Percentiles rank a stretch among this genome's conserved stretches.
These are phyloP conservation scores for Phellopilus nigrolimitatus DNA, from an alignment of 1,284 basidiomycete species.

Conservation along the genomic window DNA sequence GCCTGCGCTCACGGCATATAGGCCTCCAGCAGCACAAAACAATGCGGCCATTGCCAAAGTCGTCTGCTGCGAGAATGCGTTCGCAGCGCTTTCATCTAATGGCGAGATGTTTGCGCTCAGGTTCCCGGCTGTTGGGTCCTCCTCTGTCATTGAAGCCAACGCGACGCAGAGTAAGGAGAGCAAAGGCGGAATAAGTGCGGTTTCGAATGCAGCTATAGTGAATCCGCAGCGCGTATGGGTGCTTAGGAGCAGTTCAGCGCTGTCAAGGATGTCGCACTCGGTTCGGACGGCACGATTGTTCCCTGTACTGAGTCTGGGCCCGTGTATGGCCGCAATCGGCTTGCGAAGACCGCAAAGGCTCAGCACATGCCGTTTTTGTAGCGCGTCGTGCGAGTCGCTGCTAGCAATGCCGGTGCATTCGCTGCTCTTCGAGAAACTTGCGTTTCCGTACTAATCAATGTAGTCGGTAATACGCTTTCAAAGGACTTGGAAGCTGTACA, in stretches of 20 bases:
- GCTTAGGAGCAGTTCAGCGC: conserved; percentile 79
- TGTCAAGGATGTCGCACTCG: conserved; percentile 86
- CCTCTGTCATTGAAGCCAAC: conserved; percentile 32
- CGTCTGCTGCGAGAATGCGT: conserved; percentile 73
- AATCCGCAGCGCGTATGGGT: conserved; percentile 93
- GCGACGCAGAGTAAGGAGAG: conserved; percentile 27
- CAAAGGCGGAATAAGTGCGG: too few relatives aligned
- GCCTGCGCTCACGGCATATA: conserved; percentile 70
- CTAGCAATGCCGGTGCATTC: conserved; percentile 87
- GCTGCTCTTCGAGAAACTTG: conserved; percentile 82
- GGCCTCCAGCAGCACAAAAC: conserved; percentile 69
- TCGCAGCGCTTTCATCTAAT: conserved; percentile 81
- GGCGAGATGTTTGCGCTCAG: conserved; percentile 93
- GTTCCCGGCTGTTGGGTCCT: conserved; percentile 40
- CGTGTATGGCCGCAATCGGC: conserved; percentile 80
- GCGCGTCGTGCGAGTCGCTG: conserved; percentile 78
- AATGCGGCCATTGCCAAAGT: conserved; percentile 79
- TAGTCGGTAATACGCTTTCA: conserved; percentile 57
- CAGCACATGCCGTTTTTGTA: conserved; percentile 80
- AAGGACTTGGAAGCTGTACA: conserved; percentile 66
- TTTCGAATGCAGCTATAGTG: conserved; percentile 33
- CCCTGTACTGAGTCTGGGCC: conserved; percentile 94
- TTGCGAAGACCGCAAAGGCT: conserved; percentile 74
- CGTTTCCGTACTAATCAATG: conserved; percentile 50
- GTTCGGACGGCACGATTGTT: conserved; percentile 84